These are phyloP conservation scores for Dalbergia cultrata DNA, from an alignment of 306 rosid species.

Conservation along the genomic window DNA sequence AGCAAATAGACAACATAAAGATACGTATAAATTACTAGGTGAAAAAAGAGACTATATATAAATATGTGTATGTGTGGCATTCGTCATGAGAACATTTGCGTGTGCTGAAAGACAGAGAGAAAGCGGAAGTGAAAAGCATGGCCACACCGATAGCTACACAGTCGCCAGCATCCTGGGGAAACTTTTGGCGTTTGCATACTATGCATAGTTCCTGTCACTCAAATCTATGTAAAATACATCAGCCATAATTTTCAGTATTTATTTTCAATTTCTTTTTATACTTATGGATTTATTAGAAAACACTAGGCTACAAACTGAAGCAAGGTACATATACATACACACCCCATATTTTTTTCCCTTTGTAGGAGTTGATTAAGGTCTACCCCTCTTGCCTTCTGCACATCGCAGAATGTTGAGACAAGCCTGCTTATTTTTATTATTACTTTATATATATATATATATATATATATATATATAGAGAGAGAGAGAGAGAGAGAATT, in stretches of 20 bases:
- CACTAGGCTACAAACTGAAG: slow-evolving; percentile 23
- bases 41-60: background rate
- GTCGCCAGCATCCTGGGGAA: slow-evolving; percentile 16
- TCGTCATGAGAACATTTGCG: slow-evolving; percentile 5
- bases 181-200: slow-evolving; percentile 17
- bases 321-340: background rate
- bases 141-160: background rate
- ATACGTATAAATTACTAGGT: background rate
- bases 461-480: too few species aligned
- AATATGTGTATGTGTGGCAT: background rate
- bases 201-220: background rate
- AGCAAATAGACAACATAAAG: background rate
- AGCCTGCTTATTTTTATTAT: background rate
- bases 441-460: too few species aligned
- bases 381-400: background rate
- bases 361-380: slow-evolving; percentile 18
- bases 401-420: background rate
- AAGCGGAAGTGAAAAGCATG: slow-evolving; percentile 31
- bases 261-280: background rate
- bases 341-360: background rate
- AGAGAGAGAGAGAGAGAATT: too few species aligned
- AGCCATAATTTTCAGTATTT: background rate
- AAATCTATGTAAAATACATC: background rate
- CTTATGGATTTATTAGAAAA: background rate
- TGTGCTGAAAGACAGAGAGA: slow-evolving; percentile 24